Evolutionary conservation across 805 yeast genomes (phyloP), one percentile per base, ranked within the genome.

Genomic region (Ogataea siamensis): DNA sequence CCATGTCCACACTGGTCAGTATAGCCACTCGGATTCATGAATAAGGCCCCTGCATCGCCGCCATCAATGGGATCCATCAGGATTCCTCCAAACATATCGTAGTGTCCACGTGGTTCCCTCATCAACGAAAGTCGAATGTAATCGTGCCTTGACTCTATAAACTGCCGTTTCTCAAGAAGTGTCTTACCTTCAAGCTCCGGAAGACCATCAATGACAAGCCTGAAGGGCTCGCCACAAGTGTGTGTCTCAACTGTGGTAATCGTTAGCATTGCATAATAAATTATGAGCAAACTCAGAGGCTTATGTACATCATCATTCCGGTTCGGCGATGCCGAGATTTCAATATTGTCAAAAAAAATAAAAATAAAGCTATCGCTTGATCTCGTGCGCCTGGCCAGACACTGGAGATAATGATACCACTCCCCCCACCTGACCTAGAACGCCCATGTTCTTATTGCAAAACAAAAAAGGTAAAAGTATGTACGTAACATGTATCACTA

Each of bases 1-100:
- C 60, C 60, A 40, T 55, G 60, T 3, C 60, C 60, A 40, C 60
- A 55, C 32, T 54, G 59, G 31, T 55, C 59, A 5, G 56, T 54
- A 28, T 54, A 54, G 4, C 60, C 59, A 25, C 50, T 48, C 1
- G 56, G 55, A 30, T 56, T 55, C 24, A 51, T 34, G 31, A 56
- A 56, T 6, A 56, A 41, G 4, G 48, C 50, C 1, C 55, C 57
- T 15, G 53, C 49, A 40, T 55, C 57, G n/a, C 43, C 47, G 23
- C 33, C 41, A n/a, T 35, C 17, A 13, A 34, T 13, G 1, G 60
- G 53, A 12, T 47, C 50, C 27, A 51, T 14, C 13, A 53, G 33
- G 29, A 44, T 50, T 1, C 58, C 58, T 12, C 57, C 59, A 43
- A 53, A 53, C 59, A 55, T 55, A 33, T 55, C 59, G 27, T 54